These are phyloP conservation scores for Aspergillus jensenii DNA, from an alignment of 2,329 filamentous ascomycete genomes.

Conservation along the genomic window DNA sequence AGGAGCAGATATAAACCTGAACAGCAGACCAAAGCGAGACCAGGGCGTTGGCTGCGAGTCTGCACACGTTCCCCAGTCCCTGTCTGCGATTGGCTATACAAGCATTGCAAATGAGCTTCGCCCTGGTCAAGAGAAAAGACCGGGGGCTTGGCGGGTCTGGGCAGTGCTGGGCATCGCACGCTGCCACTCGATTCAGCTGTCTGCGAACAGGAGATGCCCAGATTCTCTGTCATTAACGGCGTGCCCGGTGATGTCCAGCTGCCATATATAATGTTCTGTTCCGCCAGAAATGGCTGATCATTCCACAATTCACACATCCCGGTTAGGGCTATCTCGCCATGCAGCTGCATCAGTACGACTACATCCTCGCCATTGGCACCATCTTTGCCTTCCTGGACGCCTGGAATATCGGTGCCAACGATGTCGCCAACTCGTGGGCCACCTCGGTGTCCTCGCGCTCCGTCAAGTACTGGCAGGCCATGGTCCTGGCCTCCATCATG, in stretches of 20 bases:
- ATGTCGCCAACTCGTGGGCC: conserved; percentile 22
- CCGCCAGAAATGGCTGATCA: neutral
- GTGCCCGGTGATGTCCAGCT: neutral
- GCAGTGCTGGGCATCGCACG: neutral
- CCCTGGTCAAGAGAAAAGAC: neutral
- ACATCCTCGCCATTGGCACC: conserved; percentile 19
- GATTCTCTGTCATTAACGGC: neutral
- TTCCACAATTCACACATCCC: neutral
- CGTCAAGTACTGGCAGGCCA: conserved; percentile 20
- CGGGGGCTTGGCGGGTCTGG: neutral
- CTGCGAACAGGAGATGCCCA: neutral
- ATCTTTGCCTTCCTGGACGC: conserved; percentile 23
- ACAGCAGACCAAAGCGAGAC: neutral
- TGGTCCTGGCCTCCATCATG: conserved; percentile 18
- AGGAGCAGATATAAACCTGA: neutral
- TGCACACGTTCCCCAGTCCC: neutral
- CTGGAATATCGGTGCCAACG: conserved; percentile 22
- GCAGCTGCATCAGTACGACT: conserved; percentile 20
- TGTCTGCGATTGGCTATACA: neutral
- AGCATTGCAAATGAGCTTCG: neutral
- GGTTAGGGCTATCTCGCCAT: neutral
- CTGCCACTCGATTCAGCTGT: neutral
- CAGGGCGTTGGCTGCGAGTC: neutral
- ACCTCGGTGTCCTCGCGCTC: conserved; percentile 21
- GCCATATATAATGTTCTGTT: conserved; percentile 7